Conservation (phyloP, 352 stramenopile genomes). For the Globisporangium spiculum region DNA sequence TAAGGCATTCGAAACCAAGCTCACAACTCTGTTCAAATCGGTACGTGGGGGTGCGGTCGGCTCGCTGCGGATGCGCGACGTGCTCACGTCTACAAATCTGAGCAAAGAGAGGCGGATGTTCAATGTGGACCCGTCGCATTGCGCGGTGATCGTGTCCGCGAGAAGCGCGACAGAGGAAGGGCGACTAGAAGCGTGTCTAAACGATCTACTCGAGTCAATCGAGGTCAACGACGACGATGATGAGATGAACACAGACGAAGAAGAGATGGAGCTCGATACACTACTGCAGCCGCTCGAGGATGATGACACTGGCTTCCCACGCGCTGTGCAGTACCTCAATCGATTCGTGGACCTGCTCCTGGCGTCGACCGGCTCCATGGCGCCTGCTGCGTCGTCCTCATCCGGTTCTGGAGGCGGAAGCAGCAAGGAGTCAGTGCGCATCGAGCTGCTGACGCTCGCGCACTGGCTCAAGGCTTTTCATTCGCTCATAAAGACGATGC, state of each 20-base stretch:
- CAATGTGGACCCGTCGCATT: conserved; percentile 66
- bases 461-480: conserved; percentile 72
- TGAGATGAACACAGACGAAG: conserved; percentile 19
- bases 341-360: conserved; percentile 64
- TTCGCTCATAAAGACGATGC: conserved; percentile 49
- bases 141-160: conserved; percentile 56
- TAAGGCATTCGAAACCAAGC: conserved; percentile 54
- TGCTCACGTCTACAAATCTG: conserved; percentile 43
- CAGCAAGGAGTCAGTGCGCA: conserved; percentile 33
- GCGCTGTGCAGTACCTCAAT: conserved; percentile 53
- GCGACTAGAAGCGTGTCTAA: conserved; percentile 33
- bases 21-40: conserved; percentile 51
- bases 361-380: conserved; percentile 17
- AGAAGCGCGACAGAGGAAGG: conserved; percentile 27
- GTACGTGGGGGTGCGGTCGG: conserved; percentile 52
- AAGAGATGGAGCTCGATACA: conserved; percentile 25
- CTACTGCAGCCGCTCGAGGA: conserved; percentile 48
- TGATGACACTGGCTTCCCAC: conserved; percentile 54
- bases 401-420: conserved; percentile 4
- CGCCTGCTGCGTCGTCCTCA: conserved; percentile 4
- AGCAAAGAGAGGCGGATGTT: conserved; percentile 70
- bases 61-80: conserved; percentile 52
- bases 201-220: conserved; percentile 39
- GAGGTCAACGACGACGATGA: conserved; percentile 28
- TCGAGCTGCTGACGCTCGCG: conserved; percentile 49